phyloP scores from a whole-genome alignment of 2,329 filamentous ascomycete genomes.

The Fusarium robinianum region DNA sequence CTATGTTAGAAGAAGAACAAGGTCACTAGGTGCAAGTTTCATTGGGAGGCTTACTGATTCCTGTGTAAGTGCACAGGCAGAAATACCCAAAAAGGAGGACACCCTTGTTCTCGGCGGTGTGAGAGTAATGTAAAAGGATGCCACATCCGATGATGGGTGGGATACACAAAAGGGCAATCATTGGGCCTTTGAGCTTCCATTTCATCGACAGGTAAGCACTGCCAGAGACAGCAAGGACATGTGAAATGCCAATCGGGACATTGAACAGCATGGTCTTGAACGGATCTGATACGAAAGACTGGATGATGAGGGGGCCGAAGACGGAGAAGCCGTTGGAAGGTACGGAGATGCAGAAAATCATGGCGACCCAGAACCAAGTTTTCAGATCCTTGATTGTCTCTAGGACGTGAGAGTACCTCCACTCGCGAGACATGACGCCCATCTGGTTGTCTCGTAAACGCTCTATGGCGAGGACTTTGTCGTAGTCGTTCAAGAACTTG shows the following conservation, averaged over 20 bases:
- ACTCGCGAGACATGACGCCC: conserved; percentile 57
- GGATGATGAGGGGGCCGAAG: conserved; percentile 63
- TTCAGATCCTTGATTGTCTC: conserved; percentile 62
- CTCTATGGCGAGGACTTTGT: conserved; percentile 59
- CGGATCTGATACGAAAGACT: conserved; percentile 60
- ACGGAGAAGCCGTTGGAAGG: conserved; percentile 62
- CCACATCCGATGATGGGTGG: conserved; percentile 62
- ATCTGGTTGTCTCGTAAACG: conserved; percentile 59
- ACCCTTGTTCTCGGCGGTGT: conserved; percentile 51
- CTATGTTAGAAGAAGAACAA: conserved; percentile 26
- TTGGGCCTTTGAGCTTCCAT: conserved; percentile 60
- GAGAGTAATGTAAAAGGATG: conserved; percentile 56
- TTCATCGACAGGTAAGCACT: conserved; percentile 60
- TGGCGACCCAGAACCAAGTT: conserved; percentile 62
- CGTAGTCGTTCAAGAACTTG: conserved; percentile 54
- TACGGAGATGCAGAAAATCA: conserved; percentile 60
- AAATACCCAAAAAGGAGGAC: conserved; percentile 61
- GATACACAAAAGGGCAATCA: conserved; percentile 58
- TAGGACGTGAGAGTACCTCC: conserved; percentile 55
- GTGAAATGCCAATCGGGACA: conserved; percentile 63
- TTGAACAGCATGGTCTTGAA: conserved; percentile 64
- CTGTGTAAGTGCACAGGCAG: conserved; percentile 60
- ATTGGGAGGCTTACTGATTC: conserved; percentile 44
- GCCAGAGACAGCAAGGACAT: conserved; percentile 61
- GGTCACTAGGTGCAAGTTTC: conserved; percentile 12